Percentiles rank a stretch among this genome's conserved stretches.
These are phyloP conservation scores for Trichoderma sp. DNA, from an alignment of 2,329 filamentous ascomycete genomes.

Conservation along the genomic window DNA sequence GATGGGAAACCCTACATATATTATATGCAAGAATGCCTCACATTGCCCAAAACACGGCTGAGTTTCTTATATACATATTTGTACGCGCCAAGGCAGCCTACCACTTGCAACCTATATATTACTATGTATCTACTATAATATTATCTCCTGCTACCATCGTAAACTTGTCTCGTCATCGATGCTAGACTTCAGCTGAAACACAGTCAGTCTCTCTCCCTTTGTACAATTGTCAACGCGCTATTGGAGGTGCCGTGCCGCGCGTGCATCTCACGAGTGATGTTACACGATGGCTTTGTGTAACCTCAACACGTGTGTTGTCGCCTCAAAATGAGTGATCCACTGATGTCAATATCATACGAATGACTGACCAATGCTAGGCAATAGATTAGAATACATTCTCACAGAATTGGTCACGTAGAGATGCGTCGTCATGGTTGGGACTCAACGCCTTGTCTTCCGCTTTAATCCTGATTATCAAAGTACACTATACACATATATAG, in stretches of 20 bases:
- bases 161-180: not conserved
- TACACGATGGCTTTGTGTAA: not conserved
- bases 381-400: not conserved
- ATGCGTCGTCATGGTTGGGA: not conserved
- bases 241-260: not conserved
- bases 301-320: not conserved
- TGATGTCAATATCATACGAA: not conserved
- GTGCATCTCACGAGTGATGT: not conserved
- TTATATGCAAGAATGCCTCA: not conserved
- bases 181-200: not conserved
- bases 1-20: not conserved
- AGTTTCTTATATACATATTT: not conserved
- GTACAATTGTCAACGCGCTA: not conserved
- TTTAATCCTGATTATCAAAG: conserved; percentile 18
- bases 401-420: not conserved
- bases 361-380: not conserved
- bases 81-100: not conserved
- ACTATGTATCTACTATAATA: not conserved
- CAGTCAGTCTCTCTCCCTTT: not conserved
- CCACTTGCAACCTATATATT: not conserved
- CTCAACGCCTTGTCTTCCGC: not conserved
- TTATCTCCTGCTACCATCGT: not conserved
- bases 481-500: conserved; percentile 20
- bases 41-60: not conserved
- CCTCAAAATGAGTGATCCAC: not conserved